phyloP scores from a whole-genome alignment of 192 early-diverging fungal species.

The Podila minutissima region DNA sequence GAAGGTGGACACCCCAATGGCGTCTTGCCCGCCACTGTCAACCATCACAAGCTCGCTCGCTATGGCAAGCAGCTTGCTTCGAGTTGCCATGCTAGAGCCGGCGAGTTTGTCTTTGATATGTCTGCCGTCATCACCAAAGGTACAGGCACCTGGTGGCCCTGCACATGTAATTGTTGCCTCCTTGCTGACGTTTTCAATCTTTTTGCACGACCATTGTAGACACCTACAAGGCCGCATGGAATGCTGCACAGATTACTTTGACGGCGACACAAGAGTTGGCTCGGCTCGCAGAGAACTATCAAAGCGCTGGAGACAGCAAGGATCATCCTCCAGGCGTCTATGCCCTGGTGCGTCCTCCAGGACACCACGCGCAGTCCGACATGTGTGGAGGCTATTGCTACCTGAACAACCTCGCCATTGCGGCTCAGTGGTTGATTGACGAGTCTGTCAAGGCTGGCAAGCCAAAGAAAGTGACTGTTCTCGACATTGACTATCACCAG shows the following conservation, averaged over 20 bases:
- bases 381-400: slow-evolving; percentile 68
- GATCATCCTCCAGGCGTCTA: slow-evolving; percentile 58
- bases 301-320: background rate
- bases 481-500: slow-evolving; percentile 70
- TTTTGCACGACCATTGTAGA: slow-evolving; percentile 32
- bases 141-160: background rate
- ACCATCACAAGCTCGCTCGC: slow-evolving; percentile 47
- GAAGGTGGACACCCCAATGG: slow-evolving; percentile 66
- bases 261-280: slow-evolving; percentile 66
- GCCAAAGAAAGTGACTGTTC: slow-evolving; percentile 56
- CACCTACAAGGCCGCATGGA: slow-evolving; percentile 71
- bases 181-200: background rate
- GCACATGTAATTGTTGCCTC: background rate
- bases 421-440: slow-evolving; percentile 57
- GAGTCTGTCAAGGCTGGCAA: slow-evolving; percentile 40
- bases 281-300: slow-evolving; percentile 37
- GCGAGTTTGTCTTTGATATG: slow-evolving; percentile 63
- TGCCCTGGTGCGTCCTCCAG: slow-evolving; percentile 65
- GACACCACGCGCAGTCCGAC: slow-evolving; percentile 64
- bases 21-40: slow-evolving; percentile 61
- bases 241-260: slow-evolving; percentile 71
- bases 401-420: slow-evolving; percentile 63
- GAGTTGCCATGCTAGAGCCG: slow-evolving; percentile 45
- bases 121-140: slow-evolving; percentile 63
- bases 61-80: slow-evolving; percentile 16